phyloP scores from a whole-genome alignment of 176 grass and related monocot species.

The Eleusine coracana region DNA sequence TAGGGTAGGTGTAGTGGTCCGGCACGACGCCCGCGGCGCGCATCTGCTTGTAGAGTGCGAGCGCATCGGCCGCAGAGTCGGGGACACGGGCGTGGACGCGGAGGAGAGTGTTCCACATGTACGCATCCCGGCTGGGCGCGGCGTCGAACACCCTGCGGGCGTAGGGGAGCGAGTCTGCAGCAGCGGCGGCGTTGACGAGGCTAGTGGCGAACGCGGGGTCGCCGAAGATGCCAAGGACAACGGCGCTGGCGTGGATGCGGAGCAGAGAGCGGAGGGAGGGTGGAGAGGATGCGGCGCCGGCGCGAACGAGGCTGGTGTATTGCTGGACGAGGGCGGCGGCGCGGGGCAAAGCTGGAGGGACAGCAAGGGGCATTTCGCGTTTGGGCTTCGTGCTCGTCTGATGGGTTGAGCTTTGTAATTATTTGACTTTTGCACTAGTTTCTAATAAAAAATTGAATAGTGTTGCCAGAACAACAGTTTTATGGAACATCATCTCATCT shows the following conservation, averaged over 20 bases:
- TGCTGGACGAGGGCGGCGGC: background rate
- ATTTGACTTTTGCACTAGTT: background rate
- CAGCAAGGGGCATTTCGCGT: slow-evolving; percentile 30
- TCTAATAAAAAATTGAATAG: background rate
- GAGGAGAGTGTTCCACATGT: slow-evolving; percentile 87
- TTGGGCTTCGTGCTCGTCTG: background rate
- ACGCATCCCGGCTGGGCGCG: slow-evolving; percentile 55
- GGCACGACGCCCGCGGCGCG: slow-evolving; percentile 52
- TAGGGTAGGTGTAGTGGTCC: slow-evolving; percentile 78
- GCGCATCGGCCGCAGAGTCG: slow-evolving; percentile 32
- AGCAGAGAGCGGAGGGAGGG: slow-evolving; percentile 51
- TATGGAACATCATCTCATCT: background rate
- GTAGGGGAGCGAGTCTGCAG: slow-evolving; percentile 53
- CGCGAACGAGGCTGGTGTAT: slow-evolving; percentile 27
- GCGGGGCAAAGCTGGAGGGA: background rate
- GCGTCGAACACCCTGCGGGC: slow-evolving; percentile 73
- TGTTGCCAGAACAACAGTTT: background rate
- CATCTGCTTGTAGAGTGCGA: slow-evolving; percentile 66
- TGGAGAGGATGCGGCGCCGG: background rate
- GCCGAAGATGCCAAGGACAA: slow-evolving; percentile 55
- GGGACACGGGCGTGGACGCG: slow-evolving; percentile 54
- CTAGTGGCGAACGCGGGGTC: slow-evolving; percentile 57
- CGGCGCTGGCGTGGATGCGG: slow-evolving; percentile 59
- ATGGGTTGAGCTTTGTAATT: background rate
- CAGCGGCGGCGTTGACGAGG: slow-evolving; percentile 45